Percentiles rank a stretch among this genome's conserved stretches.
Conservation (phyloP, 192 early-diverging fungal species). For the Coemansia umbellata region DNA sequence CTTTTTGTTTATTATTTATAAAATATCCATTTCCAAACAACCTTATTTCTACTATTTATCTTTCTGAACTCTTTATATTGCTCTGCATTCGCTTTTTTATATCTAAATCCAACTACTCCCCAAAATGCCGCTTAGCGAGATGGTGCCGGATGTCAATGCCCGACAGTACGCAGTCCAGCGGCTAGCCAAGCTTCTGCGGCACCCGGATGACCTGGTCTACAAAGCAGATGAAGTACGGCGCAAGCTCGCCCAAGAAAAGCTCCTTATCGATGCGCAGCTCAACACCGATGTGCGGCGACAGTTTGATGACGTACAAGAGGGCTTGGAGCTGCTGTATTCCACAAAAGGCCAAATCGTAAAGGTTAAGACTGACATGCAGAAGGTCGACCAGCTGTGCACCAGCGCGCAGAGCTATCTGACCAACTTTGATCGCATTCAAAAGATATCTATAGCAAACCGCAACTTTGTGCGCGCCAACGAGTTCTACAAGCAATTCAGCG, state of each 20-base stretch:
- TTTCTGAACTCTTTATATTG: too few species aligned
- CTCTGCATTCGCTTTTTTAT: background rate
- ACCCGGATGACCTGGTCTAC: conserved; percentile 91
- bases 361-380: conserved; percentile 71
- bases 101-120: background rate
- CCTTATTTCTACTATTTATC: too few species aligned
- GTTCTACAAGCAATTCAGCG: conserved; percentile 83
- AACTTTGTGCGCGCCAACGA: conserved; percentile 90
- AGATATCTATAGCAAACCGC: conserved; percentile 89
- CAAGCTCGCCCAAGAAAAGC: conserved; percentile 85
- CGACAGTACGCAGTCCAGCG: conserved; percentile 73
- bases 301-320: conserved; percentile 85
- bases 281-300: conserved; percentile 91
- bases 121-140: conserved; percentile 22
- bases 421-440: conserved; percentile 87
- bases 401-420: conserved; percentile 81
- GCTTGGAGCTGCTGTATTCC: conserved; percentile 69
- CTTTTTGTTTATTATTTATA: too few species aligned
- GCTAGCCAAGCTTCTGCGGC: conserved; percentile 78
- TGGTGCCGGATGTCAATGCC: conserved; percentile 43
- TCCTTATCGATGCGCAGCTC: conserved; percentile 91
- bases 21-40: too few species aligned
- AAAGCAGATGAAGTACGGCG: conserved; percentile 75
- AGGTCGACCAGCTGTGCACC: conserved; percentile 82
- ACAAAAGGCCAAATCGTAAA: conserved; percentile 61